Conservation (phyloP, 345 rosid genomes). For the Trapa bicornis region DNA sequence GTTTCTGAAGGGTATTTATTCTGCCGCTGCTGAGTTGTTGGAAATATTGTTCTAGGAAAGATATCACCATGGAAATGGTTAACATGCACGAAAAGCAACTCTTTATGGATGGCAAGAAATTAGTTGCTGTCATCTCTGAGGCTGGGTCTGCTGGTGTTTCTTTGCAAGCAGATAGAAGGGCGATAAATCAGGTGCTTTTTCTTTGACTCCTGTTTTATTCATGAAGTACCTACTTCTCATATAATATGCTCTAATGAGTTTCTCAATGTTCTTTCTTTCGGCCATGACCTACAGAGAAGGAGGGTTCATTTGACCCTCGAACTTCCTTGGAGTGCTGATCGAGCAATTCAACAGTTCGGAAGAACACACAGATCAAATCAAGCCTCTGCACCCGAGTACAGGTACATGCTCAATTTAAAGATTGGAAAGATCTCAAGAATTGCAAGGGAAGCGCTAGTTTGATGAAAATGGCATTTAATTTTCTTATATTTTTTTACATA, state of each 20-base stretch:
- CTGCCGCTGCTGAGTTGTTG: constrained; percentile 15
- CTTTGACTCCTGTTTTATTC: background rate
- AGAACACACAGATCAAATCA: constrained; percentile 98
- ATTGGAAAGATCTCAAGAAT: background rate
- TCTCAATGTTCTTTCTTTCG: constrained; percentile 6
- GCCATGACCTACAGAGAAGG: constrained; percentile 47
- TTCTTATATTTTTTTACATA: background rate
- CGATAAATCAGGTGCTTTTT: constrained; percentile 57
- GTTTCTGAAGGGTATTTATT: constrained; percentile 3
- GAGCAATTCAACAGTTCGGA: constrained; percentile 98
- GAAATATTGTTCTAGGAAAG: constrained; percentile 50
- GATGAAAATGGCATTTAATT: background rate
- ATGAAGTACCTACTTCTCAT: background rate
- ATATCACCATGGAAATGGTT: constrained; percentile 95
- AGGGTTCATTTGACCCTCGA: constrained; percentile 93
- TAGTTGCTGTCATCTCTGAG: constrained; percentile 90
- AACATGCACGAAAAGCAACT: constrained; percentile 97
- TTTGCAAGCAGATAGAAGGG: constrained; percentile 96
- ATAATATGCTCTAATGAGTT: background rate
- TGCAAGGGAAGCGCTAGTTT: background rate
- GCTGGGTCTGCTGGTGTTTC: constrained; percentile 99
- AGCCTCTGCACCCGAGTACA: constrained; percentile 96
- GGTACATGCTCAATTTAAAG: constrained; percentile 27
- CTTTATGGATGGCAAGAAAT: constrained; percentile 95
- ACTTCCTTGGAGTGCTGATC: constrained; percentile 99